Conservation (phyloP, 768 basidiomycete species). For the Rubroboletus pulcherrimus region DNA sequence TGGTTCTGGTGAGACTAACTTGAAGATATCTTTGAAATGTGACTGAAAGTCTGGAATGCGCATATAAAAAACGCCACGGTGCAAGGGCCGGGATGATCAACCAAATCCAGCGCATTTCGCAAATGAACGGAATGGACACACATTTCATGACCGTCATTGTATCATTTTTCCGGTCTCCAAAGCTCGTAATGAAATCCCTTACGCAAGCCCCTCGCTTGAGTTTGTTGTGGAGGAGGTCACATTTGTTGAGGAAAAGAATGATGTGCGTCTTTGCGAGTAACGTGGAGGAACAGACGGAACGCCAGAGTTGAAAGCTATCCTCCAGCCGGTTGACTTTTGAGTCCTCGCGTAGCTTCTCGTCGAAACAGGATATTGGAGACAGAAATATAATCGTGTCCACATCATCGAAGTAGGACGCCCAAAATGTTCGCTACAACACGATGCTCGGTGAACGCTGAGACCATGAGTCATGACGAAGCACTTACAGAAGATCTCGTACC, state of each 20-base stretch:
- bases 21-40: conserved; percentile 74
- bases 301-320: conserved; percentile 75
- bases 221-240: conserved; percentile 71
- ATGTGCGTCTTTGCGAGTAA: conserved; percentile 57
- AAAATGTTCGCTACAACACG: conserved; percentile 55
- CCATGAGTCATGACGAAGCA: not conserved
- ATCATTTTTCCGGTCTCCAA: conserved; percentile 70
- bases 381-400: conserved; percentile 84
- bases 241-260: conserved; percentile 59
- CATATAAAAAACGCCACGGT: not conserved
- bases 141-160: conserved; percentile 66
- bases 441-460: conserved; percentile 4
- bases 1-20: conserved; percentile 55
- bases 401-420: conserved; percentile 82
- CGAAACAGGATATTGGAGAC: conserved; percentile 69
- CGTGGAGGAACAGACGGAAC: conserved; percentile 65
- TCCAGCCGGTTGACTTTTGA: conserved; percentile 67
- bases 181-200: conserved; percentile 67
- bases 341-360: conserved; percentile 74
- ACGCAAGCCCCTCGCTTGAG: conserved; percentile 63
- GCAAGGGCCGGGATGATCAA: conserved; percentile 6
- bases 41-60: conserved; percentile 62
- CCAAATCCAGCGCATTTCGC: conserved; percentile 3
- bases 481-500: conserved; percentile 65
- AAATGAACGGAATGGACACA: conserved; percentile 31